Base-by-base conservation (phyloP, 2,329 filamentous ascomycete genomes). In the Mycosphaerella sp. region DNA sequence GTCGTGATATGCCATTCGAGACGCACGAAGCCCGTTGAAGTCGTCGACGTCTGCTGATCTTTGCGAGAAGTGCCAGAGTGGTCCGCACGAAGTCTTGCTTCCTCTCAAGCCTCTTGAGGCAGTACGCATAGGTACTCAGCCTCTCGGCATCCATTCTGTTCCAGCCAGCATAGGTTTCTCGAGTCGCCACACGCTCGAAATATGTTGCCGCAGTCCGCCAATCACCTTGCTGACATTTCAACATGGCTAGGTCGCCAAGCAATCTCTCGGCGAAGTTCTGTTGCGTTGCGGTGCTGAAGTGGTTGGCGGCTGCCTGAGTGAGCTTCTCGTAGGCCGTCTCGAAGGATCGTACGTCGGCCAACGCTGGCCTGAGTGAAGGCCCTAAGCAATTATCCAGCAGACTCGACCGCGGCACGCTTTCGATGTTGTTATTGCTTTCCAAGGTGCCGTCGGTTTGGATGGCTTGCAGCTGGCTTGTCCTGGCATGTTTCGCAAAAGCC, bases 81-180 rank as follows among this genome's bases (percentile, higher is more conserved):
- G 87, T 84, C 23, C 82, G 81, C 12, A 91, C 83, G 64, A 90
- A 95, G 58, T 95, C 89, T 49, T 92, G 86, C 56, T 83, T 83
- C 11, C 83, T 82, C 46, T 86, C 78, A 29, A 95, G 78, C 62
- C 88, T 80, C 60, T 87, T 85, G 29, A 98, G 77, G 68, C 91
- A 97, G 46, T 81, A 80, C 0, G 87, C 82, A 67, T 96, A 93
- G 78, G 96, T 86, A 59, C 88, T 81, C 5, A 97, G 78, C 80
- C 95, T 87, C 0, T 86, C 86, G 3, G 89, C 76, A 66, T 97
- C 90, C 10, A 95, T 76, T 0, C 85, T 75, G 50, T 80, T 83
- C 91, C 93, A 97, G 44, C 84, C 81, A 53, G 80, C 83, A 53
- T 85, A 82, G 0, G 85, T 86, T 62, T 93, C 95, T 58, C 88